These are phyloP conservation scores for Nemania abortiva DNA, from an alignment of 2,329 filamentous ascomycete genomes.

Conservation along the genomic window DNA sequence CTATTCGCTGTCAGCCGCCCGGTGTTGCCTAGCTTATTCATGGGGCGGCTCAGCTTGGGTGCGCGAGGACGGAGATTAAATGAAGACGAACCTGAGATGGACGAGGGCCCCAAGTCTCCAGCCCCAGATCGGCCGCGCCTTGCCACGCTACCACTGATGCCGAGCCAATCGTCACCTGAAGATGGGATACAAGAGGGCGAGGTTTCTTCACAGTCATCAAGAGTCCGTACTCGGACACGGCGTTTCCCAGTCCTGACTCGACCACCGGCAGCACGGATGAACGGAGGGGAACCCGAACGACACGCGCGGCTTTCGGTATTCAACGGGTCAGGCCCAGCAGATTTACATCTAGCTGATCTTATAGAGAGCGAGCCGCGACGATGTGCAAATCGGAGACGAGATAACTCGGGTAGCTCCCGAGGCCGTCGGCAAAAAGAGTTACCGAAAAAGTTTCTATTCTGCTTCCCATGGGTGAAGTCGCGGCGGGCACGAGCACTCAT, in stretches of 20 bases:
- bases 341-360: slow-evolving; percentile 60
- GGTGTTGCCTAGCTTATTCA: slow-evolving; percentile 38
- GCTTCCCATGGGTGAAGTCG: slow-evolving; percentile 68
- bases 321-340: slow-evolving; percentile 61
- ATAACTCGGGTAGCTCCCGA: slow-evolving; percentile 36
- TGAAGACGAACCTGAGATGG: slow-evolving; percentile 45
- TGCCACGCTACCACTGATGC: slow-evolving; percentile 56
- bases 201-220: slow-evolving; percentile 19
- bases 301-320: slow-evolving; percentile 48
- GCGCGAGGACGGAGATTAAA: slow-evolving; percentile 30
- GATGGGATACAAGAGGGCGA: slow-evolving; percentile 23
- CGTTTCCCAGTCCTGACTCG: slow-evolving; percentile 42
- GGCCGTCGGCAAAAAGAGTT: slow-evolving; percentile 40
- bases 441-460: slow-evolving; percentile 63
- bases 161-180: slow-evolving; percentile 46
- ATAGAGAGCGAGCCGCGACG: slow-evolving; percentile 57
- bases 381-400: slow-evolving; percentile 31
- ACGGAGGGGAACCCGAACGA: slow-evolving; percentile 28
- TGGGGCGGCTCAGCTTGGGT: slow-evolving; percentile 33
- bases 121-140: slow-evolving; percentile 56
- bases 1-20: slow-evolving; percentile 38
- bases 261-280: slow-evolving; percentile 43
- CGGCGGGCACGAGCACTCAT: slow-evolving; percentile 66
- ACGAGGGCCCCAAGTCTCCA: slow-evolving; percentile 62
- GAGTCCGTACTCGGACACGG: slow-evolving; percentile 30